Evolutionary conservation across 371 early-diverging fungal species (phyloP).

Genomic region (Lichtheimia hyalospora): DNA sequence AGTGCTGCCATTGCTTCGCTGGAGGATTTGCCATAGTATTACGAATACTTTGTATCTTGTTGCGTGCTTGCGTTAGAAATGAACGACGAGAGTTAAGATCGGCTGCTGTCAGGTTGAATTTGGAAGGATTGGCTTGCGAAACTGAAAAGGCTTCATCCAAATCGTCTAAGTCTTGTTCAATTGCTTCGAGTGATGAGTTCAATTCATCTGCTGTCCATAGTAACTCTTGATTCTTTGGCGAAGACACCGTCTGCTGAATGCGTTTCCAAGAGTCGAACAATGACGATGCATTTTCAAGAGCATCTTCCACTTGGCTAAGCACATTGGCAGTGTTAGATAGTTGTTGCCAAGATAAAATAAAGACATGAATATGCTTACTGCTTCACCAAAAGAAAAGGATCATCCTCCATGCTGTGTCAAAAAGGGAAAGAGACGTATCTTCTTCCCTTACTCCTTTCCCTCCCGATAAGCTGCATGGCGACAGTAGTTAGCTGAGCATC

Average conservation of each 20-base stretch:
- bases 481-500: too few relatives aligned
- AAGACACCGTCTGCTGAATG: constrained; percentile 63
- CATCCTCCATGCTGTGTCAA: constrained; percentile 19
- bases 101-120: constrained; percentile 49
- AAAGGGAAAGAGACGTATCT: background rate
- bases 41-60: constrained; percentile 35
- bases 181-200: constrained; percentile 38
- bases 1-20: constrained; percentile 16
- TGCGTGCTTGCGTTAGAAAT: constrained; percentile 49
- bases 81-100: constrained; percentile 47
- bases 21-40: constrained; percentile 44
- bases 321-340: background rate
- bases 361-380: constrained; percentile 10
- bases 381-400: constrained; percentile 29
- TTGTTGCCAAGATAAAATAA: background rate
- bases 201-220: constrained; percentile 64
- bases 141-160: constrained; percentile 58
- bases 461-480: too few relatives aligned
- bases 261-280: constrained; percentile 62
- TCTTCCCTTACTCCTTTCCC: too few relatives aligned
- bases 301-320: constrained; percentile 57
- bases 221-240: constrained; percentile 62
- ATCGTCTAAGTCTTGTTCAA: constrained; percentile 61
- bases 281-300: constrained; percentile 43
- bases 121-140: constrained; percentile 45